phyloP scores from a whole-genome alignment of 176 grass and related monocot genomes.

The Leersia perrieri region DNA sequence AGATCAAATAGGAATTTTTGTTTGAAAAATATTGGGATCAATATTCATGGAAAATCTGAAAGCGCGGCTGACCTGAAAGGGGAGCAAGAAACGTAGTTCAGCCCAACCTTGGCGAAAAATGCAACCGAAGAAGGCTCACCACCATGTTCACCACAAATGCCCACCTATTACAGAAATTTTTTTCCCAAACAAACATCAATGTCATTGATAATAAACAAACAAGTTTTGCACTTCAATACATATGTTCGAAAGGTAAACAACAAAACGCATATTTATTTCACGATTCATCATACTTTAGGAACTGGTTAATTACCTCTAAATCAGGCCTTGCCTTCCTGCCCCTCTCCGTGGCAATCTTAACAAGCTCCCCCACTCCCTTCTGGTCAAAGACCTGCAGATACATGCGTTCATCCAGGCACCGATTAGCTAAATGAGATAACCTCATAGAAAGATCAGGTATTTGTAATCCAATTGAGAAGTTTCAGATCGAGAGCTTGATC shows the following conservation, averaged over 20 bases:
- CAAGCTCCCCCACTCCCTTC: slow-evolving; percentile 81
- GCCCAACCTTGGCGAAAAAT: slow-evolving; percentile 84
- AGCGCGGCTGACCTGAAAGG: slow-evolving; percentile 73
- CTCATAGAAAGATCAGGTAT: not conserved
- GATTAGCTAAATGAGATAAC: not conserved
- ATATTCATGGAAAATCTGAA: not conserved
- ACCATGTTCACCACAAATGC: slow-evolving; percentile 98
- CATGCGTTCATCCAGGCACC: not conserved
- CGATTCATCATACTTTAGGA: not conserved
- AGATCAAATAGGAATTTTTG: not conserved
- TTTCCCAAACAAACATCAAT: not conserved
- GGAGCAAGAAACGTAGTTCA: slow-evolving; percentile 98
- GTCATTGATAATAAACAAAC: not conserved
- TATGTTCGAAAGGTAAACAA: not conserved
- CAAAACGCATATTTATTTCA: not conserved
- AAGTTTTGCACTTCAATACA: not conserved
- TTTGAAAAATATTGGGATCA: not conserved
- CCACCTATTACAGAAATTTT: slow-evolving; percentile 52
- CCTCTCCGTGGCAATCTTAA: slow-evolving; percentile 75
- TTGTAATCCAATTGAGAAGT: not conserved
- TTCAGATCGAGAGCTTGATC: not conserved
- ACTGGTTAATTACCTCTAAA: slow-evolving; percentile 62
- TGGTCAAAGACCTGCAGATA: slow-evolving; percentile 69
- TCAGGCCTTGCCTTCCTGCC: slow-evolving; percentile 76
- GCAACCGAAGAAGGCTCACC: slow-evolving; percentile 98